Conservation (phyloP, 1,284 basidiomycete genomes). For the Phellopilus nigrolimitatus region DNA sequence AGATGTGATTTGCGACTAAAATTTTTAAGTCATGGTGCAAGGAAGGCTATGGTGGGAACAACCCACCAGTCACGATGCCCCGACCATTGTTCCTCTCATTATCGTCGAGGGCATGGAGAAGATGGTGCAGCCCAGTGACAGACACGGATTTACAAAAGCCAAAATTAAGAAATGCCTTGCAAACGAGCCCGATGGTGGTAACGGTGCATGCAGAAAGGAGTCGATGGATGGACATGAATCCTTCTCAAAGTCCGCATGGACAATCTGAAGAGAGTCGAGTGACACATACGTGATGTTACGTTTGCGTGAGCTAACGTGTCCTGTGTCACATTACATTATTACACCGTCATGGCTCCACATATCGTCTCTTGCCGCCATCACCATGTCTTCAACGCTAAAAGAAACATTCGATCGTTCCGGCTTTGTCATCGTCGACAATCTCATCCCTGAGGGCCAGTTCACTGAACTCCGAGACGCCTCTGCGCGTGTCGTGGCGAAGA, state of each 20-base stretch:
- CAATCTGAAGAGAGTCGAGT: not conserved
- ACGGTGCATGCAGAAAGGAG: constrained; percentile 50
- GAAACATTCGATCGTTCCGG: constrained; percentile 37
- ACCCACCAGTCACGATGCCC: constrained; percentile 76
- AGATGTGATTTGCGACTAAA: constrained; percentile 86
- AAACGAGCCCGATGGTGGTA: constrained; percentile 60
- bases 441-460: constrained; percentile 45
- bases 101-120: constrained; percentile 59
- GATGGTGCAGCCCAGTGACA: constrained; percentile 61
- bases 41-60: constrained; percentile 3
- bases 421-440: constrained; percentile 63
- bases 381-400: constrained; percentile 5
- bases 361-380: too few species aligned
- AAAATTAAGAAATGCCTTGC: constrained; percentile 70
- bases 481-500: constrained; percentile 47
- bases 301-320: not conserved
- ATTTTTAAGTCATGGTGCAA: too few species aligned
- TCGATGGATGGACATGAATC: constrained; percentile 6
- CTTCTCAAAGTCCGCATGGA: not conserved
- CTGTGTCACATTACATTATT: too few species aligned
- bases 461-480: constrained; percentile 47
- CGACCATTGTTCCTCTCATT: constrained; percentile 44
- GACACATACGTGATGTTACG: not conserved
- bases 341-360: too few species aligned
- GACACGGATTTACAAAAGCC: constrained; percentile 59